Evolutionary conservation across 192 early-diverging fungal species (phyloP), one percentile per base, ranked within the genome.

Genomic region (Helicostylum pulchrum): DNA sequence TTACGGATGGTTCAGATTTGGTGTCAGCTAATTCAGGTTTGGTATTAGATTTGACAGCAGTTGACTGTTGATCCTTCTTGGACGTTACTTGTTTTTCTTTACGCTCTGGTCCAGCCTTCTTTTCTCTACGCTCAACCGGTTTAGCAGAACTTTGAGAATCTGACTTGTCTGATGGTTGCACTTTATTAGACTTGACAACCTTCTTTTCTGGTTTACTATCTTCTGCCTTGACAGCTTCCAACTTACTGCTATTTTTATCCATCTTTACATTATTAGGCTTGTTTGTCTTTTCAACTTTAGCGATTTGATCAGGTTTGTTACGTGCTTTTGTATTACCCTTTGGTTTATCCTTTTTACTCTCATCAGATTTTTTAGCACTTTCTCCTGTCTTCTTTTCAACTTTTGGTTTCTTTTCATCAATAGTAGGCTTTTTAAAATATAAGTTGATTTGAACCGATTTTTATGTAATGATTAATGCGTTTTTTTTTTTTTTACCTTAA

Each of bases 401-500:
- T 43, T 48, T 34, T 51, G n/a, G 32, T 17, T 59, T 59, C 2
- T 2, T 39, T 26, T 44, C 58, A 8, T 4, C n/a, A 3, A 34
- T 61, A 9, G 36, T 61, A 9, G 36, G 36, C 36, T 34, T 34
- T 42, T 17, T n/a, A 31, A 44, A 20, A 32, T 19, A 15, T 12
- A 30, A 15, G 4, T 48, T 21, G 11, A 26, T 43, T 23, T 8
- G 11, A 20, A 39, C 44, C 14, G 7, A 20, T 52, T 52, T 36
- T 20, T 64, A 7, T 1, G 51, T 64, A 15, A 21, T 36, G 10
- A 8, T 53, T 6, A 3, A 44, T 60, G 5, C 17, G 9, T 32
- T 62, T 12, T 36, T 39, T 23, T 36, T 39, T 23, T 19, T 62
- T 17, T 46, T 61, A 50, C 58, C 47, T 61, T 68, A 19, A 64